Percentiles rank a stretch among this genome's conserved stretches.
Evolutionary conservation across 2,329 filamentous ascomycete species (phyloP).

Genomic region (Thelonectria discophora): DNA sequence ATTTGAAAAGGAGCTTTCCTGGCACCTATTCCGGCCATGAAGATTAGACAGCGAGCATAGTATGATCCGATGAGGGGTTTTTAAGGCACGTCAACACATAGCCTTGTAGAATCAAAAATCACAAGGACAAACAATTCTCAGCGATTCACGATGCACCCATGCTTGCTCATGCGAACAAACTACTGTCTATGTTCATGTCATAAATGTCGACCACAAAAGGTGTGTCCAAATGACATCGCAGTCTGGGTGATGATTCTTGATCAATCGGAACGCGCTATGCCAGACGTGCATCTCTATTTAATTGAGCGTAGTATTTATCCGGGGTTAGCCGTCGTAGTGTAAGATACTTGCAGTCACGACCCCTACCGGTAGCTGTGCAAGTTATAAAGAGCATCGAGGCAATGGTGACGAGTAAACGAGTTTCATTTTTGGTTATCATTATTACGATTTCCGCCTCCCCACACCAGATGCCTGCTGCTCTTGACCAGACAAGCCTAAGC

Average conservation of each 20-base stretch:
- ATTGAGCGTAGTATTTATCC: too few relatives aligned
- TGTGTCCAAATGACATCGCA: too few relatives aligned
- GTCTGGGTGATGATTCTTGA: too few relatives aligned
- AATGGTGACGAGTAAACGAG: neutral
- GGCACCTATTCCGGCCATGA: neutral
- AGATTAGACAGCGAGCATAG: neutral
- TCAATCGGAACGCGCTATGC: too few relatives aligned
- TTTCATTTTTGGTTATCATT: neutral
- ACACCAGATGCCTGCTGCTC: neutral
- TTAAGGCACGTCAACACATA: slow-evolving; percentile 21
- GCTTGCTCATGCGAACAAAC: neutral
- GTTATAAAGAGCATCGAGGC: neutral
- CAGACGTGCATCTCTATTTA: too few relatives aligned
- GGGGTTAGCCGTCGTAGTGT: too few relatives aligned
- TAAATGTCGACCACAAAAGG: too few relatives aligned
- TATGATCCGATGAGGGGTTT: slow-evolving; percentile 10
- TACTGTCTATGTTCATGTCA: too few relatives aligned
- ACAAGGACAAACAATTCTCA: neutral
- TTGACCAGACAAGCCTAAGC: neutral
- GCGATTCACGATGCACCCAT: neutral
- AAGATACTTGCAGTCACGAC: too few relatives aligned
- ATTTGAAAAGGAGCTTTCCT: neutral
- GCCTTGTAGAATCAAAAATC: slow-evolving; percentile 18
- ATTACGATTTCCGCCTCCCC: neutral
- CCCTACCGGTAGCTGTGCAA: too few relatives aligned